Conservation (phyloP, 345 rosid species). For the Arabidopsis suecica region DNA sequence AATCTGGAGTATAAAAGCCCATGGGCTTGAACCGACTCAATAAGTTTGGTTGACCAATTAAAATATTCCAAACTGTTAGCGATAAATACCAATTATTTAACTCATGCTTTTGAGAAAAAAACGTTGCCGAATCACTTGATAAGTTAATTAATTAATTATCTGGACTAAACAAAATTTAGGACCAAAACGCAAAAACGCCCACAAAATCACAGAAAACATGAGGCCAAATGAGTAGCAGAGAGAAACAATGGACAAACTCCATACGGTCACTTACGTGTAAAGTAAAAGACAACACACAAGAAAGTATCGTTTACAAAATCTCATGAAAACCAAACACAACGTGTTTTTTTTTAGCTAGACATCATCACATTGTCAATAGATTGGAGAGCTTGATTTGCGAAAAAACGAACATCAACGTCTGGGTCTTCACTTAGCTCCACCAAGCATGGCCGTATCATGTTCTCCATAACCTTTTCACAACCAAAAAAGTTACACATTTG, state of each 20-base stretch:
- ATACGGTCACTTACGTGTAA: background rate
- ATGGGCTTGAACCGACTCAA: constrained; percentile 2
- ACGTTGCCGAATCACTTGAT: no score
- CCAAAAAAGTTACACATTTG: background rate
- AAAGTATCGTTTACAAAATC: constrained; percentile 14
- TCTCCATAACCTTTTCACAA: constrained; percentile 74
- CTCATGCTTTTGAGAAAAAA: no score
- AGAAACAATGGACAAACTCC: background rate
- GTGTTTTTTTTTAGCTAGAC: constrained; percentile 53
- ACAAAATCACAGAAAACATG: background rate
- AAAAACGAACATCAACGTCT: constrained; percentile 89
- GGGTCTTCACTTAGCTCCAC: constrained; percentile 92
- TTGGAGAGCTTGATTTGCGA: constrained; percentile 83
- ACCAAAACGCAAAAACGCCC: background rate
- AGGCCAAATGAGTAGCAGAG: background rate
- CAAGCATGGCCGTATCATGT: constrained; percentile 73
- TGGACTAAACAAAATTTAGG: background rate
- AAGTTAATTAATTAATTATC: background rate
- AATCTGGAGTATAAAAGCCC: background rate
- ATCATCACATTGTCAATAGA: constrained; percentile 78
- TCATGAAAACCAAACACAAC: constrained; percentile 8
- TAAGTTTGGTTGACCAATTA: background rate
- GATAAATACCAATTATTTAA: background rate
- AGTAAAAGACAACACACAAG: constrained; percentile 17
- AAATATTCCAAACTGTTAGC: background rate